Percentiles rank a stretch among this genome's conserved stretches.
phyloP scores from a whole-genome alignment of 345 rosid genomes.

The Eucalyptus cloeziana region DNA sequence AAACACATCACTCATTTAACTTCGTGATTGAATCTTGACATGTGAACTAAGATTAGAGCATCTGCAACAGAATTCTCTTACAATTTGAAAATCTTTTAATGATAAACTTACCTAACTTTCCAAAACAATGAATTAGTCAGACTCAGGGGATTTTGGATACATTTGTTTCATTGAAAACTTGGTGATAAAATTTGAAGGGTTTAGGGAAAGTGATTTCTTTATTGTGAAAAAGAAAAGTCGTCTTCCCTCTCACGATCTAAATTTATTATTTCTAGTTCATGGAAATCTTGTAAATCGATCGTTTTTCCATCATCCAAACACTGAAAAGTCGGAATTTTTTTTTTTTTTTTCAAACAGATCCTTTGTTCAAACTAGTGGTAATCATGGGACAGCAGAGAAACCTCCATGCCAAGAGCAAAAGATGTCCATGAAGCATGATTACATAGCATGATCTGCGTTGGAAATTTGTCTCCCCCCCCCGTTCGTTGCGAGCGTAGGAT shows the following conservation, averaged over 20 bases:
- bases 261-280: not conserved
- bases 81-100: not conserved
- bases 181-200: rapidly evolving
- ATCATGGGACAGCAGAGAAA: not conserved
- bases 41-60: not conserved
- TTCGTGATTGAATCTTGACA: not conserved
- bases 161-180: not conserved
- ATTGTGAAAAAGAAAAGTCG: not conserved
- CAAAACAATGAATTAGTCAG: not conserved
- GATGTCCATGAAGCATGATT: not conserved
- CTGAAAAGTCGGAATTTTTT: not conserved
- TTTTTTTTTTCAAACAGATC: not conserved
- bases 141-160: rapidly evolving
- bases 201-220: not conserved
- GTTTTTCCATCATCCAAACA: rapidly evolving
- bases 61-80: not conserved
- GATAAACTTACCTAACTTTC: not conserved
- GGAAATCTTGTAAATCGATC: rapidly evolving
- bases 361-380: not conserved
- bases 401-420: not conserved
- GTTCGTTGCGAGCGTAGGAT: not conserved
- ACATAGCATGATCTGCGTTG: not conserved
- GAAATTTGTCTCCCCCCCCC: not conserved
- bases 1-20: not conserved
- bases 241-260: rapidly evolving